Percentiles rank a stretch among this genome's conserved stretches.
phyloP scores from a whole-genome alignment of 805 yeast species.

The Metahyphopichia silvanorum region DNA sequence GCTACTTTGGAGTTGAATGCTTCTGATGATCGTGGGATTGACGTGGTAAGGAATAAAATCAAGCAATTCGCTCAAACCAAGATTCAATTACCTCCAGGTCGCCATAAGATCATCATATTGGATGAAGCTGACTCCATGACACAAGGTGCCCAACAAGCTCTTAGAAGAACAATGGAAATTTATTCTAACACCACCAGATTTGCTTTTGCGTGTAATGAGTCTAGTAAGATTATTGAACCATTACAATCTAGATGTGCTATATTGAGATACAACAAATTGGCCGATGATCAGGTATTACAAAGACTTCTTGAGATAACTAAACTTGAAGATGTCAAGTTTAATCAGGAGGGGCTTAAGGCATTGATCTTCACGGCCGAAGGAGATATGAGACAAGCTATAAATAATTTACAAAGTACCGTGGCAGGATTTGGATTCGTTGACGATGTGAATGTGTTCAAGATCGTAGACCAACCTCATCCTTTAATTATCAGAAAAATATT shows the following conservation, averaged over 20 bases:
- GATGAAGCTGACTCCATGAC: slow-evolving; percentile 98
- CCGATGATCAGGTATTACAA: slow-evolving; percentile 80
- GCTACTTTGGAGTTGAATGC: slow-evolving; percentile 95
- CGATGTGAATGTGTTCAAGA: slow-evolving; percentile 88
- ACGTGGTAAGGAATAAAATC: slow-evolving; percentile 89
- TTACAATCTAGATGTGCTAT: slow-evolving; percentile 96
- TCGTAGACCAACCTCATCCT: slow-evolving; percentile 97
- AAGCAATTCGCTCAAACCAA: slow-evolving; percentile 96
- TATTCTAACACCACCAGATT: slow-evolving; percentile 94
- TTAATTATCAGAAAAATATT: slow-evolving; percentile 67
- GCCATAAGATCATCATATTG: slow-evolving; percentile 87
- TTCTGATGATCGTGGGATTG: slow-evolving; percentile 96
- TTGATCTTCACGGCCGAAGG: slow-evolving; percentile 95
- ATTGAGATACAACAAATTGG: slow-evolving; percentile 73
- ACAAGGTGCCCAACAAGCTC: slow-evolving; percentile 93
- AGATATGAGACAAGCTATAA: slow-evolving; percentile 97
- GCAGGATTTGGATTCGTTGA: slow-evolving; percentile 93
- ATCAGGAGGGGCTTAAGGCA: slow-evolving; percentile 91
- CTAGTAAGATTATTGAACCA: slow-evolving; percentile 94
- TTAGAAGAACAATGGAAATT: slow-evolving; percentile 92
- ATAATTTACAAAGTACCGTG: slow-evolving; percentile 88
- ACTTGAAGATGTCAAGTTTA: slow-evolving; percentile 68
- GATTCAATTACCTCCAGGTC: slow-evolving; percentile 79
- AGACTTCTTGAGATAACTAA: slow-evolving; percentile 70
- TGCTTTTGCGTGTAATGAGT: slow-evolving; percentile 97